A percentile compares a stretch with the other conserved stretches of the same genome.
Conservation (phyloP, 78 protist species). For the Monocercomonoides exilis region DNA sequence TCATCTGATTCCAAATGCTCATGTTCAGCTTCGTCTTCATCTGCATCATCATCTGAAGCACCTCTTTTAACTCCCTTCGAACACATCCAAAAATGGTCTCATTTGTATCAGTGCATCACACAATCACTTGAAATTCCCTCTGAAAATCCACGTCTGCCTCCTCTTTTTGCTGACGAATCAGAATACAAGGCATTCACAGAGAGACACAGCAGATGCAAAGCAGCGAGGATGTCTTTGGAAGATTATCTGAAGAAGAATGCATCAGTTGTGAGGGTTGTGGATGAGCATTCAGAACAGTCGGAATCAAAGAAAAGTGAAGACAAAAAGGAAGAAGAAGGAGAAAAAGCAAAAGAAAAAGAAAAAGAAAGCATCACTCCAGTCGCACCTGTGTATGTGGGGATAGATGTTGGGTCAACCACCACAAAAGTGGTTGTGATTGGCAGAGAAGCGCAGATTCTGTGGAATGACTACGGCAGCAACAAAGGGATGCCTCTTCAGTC, state of each 20-base stretch:
- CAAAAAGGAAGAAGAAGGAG: no score
- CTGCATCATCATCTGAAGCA: background rate
- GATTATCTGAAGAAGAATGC: background rate
- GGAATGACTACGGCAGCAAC: background rate
- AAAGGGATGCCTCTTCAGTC: constrained; percentile 15
- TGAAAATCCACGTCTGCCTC: background rate
- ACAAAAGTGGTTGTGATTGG: constrained; percentile 8
- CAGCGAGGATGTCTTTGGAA: background rate
- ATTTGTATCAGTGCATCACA: background rate
- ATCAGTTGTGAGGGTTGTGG: background rate
- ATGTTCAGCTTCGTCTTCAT: background rate
- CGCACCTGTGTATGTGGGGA: constrained; percentile 18
- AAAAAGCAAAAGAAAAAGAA: no score
- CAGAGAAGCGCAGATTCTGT: background rate
- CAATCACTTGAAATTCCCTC: background rate
- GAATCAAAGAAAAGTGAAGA: no score
- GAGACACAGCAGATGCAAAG: background rate
- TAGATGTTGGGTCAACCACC: constrained; percentile 34
- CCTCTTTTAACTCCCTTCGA: background rate
- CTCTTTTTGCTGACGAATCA: background rate
- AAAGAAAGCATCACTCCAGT: no score
- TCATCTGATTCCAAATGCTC: background rate
- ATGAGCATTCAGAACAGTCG: background rate
- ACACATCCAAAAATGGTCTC: background rate
- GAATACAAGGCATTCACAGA: constrained; percentile 2